These are phyloP conservation scores for Globisporangium viniferum DNA, from an alignment of 352 stramenopile species.

Conservation along the genomic window DNA sequence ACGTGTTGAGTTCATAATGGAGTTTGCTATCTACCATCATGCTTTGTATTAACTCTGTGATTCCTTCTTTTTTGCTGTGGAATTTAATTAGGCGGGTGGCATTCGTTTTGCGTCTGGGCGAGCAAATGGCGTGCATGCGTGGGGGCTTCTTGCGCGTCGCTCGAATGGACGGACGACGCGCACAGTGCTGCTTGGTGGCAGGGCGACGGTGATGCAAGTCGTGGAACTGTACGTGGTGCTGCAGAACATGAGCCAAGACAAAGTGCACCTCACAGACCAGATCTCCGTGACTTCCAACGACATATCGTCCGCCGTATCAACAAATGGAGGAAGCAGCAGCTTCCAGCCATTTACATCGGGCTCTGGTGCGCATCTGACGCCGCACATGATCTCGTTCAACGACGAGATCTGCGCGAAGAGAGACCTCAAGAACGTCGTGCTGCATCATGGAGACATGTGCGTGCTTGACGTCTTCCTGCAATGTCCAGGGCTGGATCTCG, in stretches of 20 bases:
- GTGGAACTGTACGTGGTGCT: constrained; percentile 55
- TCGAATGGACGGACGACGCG: constrained; percentile 59
- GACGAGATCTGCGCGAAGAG: constrained; percentile 18
- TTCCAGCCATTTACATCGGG: constrained; percentile 35
- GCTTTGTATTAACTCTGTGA: not conserved
- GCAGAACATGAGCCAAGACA: constrained; percentile 33
- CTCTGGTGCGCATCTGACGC: constrained; percentile 40
- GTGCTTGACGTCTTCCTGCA: constrained; percentile 53
- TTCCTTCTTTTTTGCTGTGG: not conserved
- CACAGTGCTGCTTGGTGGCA: constrained; percentile 41
- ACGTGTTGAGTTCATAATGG: constrained; percentile 4
- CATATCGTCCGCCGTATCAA: not conserved
- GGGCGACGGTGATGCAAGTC: constrained; percentile 48
- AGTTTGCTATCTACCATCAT: not conserved
- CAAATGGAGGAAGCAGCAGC: not conserved
- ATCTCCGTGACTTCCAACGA: constrained; percentile 20
- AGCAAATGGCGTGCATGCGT: constrained; percentile 24
- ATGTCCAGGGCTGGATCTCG: constrained; percentile 44
- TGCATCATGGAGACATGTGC: constrained; percentile 45
- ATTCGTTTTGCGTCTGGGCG: constrained; percentile 35
- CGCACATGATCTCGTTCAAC: constrained; percentile 41
- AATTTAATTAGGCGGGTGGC: constrained; percentile 17
- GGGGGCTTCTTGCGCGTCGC: constrained; percentile 41
- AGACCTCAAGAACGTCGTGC: constrained; percentile 22
- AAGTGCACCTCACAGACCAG: constrained; percentile 33